Base-by-base conservation (phyloP, 1,284 basidiomycete species). In the Ustanciosporium gigantosporum region DNA sequence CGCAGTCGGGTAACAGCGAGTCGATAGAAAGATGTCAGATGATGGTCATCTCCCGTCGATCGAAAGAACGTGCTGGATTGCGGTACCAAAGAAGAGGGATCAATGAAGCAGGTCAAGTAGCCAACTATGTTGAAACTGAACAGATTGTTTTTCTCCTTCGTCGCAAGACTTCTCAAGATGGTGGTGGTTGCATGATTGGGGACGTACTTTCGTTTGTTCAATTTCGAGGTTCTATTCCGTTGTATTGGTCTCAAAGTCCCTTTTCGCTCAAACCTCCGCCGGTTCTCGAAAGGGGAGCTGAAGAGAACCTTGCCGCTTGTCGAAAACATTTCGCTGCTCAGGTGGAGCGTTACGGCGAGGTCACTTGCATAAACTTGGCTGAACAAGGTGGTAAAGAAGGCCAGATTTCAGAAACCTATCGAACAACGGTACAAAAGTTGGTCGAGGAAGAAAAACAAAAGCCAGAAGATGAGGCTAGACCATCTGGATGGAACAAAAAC, bases 101-200 rank as follows among this genome's bases (percentile, higher is more conserved):
- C 25, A 95, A 98, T 76, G 95, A 99, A 76, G 90, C 95, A 68
- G 94, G 95, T 21, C 88, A 95, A 75, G 90, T 89, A 20, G 95
- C 95, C 39, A 97, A 98, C 76, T 97, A 95, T 79, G 94, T 95
- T 23, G 94, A 93, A 88, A 94, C 93, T 5, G 94, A 98, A 80
- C 89, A 89, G 0, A 82, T 96, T 35, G 85, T 97, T 71, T 65
- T 47, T 24, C 44, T 61, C n/a, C 38, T 61, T 1, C 58, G 47
- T 31, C 46, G 7, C 17, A 9, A 23, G 4, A 19, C 36, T 2
- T 20, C 34, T 3, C 15, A 25, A 8, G 32, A 34, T 19, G 8
- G 9, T 17, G 16, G 9, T 16, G 21, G 21, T 23, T 22, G 36
- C 21, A 13, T 36, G 87, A 88, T 87, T 9, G 87, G 89, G 48